phyloP scores from a whole-genome alignment of 2,329 filamentous ascomycete genomes.

The Polychaeton citri region DNA sequence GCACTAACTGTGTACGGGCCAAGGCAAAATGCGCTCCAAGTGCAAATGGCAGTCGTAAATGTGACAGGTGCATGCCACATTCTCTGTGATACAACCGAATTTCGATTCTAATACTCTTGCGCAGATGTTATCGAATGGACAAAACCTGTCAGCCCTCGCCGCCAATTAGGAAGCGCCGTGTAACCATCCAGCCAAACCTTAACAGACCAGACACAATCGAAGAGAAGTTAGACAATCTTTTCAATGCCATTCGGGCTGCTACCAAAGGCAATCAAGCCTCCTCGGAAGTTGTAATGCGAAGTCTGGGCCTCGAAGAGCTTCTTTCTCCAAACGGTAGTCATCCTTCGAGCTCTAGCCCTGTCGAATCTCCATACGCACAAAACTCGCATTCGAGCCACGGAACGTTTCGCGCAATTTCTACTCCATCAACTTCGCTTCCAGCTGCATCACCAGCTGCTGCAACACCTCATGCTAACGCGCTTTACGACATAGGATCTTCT shows the following conservation, averaged over 20 bases:
- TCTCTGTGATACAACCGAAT: not conserved
- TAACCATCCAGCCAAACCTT: not conserved
- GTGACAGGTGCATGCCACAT: not conserved
- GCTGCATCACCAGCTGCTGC: not conserved
- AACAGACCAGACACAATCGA: not conserved
- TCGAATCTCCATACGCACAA: not conserved
- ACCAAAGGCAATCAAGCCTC: not conserved
- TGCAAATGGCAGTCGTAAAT: not conserved
- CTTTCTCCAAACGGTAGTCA: not conserved
- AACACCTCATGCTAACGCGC: not conserved
- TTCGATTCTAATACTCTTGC: not conserved
- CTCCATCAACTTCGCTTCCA: not conserved
- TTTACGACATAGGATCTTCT: not conserved
- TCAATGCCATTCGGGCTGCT: not conserved
- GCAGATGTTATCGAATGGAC: not conserved
- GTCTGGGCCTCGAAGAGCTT: not conserved
- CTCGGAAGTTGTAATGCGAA: not conserved
- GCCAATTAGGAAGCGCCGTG: not conserved
- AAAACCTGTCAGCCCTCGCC: not conserved
- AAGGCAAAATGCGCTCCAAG: not conserved
- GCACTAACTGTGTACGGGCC: not conserved
- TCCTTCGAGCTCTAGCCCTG: not conserved
- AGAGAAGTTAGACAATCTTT: not conserved
- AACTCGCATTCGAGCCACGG: not conserved
- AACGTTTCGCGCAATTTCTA: not conserved